These are phyloP conservation scores for Ogataea nakhonphanomensis DNA, from an alignment of 805 yeast genomes.

Conservation along the genomic window DNA sequence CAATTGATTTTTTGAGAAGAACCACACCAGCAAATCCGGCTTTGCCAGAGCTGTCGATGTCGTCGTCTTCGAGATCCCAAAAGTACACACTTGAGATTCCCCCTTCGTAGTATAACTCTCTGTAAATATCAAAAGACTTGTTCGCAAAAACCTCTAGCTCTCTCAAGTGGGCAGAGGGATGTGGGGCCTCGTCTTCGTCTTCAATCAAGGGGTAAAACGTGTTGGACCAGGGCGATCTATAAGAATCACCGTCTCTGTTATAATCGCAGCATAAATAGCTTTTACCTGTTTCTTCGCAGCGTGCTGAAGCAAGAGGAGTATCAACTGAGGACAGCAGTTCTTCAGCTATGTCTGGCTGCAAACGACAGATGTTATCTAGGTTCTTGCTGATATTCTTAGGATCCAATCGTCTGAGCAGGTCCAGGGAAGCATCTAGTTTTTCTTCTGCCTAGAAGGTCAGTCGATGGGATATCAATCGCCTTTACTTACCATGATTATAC, in stretches of 20 bases:
- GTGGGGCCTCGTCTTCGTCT: conserved; percentile 66
- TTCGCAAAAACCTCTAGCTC: conserved; percentile 78
- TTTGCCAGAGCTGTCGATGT: conserved; percentile 41
- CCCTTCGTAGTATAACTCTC: conserved; percentile 94
- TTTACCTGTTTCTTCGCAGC: conserved; percentile 56
- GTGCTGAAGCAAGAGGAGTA: conserved; percentile 61
- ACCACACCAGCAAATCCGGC: conserved; percentile 88
- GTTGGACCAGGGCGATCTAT: conserved; percentile 88
- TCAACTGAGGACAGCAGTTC: conserved; percentile 86
- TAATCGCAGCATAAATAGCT: conserved; percentile 85
- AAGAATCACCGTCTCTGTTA: conserved; percentile 91
- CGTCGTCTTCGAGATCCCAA: conserved; percentile 79
- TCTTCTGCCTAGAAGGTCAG: conserved; percentile 36
- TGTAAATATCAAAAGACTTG: conserved; percentile 86
- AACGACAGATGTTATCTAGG: conserved; percentile 45
- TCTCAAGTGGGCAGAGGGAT: conserved; percentile 65
- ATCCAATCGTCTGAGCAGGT: conserved; percentile 69
- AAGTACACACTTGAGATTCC: conserved; percentile 86
- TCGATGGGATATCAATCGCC: not conserved
- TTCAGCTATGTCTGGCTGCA: conserved; percentile 72
- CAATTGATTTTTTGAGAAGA: conserved; percentile 64
- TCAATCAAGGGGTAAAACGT: conserved; percentile 53
- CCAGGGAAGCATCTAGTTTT: conserved; percentile 72
- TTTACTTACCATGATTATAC: conserved; percentile 7
- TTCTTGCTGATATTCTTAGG: conserved; percentile 55